phyloP scores from a whole-genome alignment of 257 asterid genomes.

The Fraxinus pennsylvanica region DNA sequence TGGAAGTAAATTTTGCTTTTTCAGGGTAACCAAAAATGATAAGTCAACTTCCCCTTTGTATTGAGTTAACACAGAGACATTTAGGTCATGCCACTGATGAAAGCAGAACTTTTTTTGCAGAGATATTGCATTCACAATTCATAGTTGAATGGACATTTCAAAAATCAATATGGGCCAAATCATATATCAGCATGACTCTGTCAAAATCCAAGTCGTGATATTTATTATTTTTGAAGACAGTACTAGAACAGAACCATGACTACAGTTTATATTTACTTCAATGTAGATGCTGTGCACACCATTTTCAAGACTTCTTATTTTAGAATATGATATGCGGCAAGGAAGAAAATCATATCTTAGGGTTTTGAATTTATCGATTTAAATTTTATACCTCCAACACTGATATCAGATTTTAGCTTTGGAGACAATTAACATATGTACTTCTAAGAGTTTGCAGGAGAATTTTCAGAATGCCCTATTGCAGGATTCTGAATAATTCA shows the following conservation, averaged over 20 bases:
- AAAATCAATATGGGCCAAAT: background rate
- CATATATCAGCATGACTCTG: background rate
- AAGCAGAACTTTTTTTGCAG: background rate
- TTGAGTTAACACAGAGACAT: background rate
- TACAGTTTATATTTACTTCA: no score
- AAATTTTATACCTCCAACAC: background rate
- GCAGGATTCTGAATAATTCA: background rate
- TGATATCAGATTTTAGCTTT: background rate
- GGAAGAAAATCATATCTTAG: background rate
- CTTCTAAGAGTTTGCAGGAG: background rate
- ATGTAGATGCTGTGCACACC: background rate
- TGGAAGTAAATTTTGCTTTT: background rate
- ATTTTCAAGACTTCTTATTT: background rate
- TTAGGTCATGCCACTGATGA: background rate
- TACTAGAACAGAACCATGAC: background rate
- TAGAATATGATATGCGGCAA: no score
- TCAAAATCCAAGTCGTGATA: background rate
- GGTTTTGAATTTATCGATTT: background rate
- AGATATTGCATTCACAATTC: background rate
- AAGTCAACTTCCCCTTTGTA: background rate
- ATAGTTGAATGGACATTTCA: background rate
- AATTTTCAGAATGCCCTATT: background rate
- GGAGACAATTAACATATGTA: background rate
- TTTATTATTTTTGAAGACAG: background rate
- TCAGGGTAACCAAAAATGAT: background rate